Evolutionary conservation across 495 filamentous ascomycete species (phyloP).

Genomic region (Amphirosellinia nigrospora): DNA sequence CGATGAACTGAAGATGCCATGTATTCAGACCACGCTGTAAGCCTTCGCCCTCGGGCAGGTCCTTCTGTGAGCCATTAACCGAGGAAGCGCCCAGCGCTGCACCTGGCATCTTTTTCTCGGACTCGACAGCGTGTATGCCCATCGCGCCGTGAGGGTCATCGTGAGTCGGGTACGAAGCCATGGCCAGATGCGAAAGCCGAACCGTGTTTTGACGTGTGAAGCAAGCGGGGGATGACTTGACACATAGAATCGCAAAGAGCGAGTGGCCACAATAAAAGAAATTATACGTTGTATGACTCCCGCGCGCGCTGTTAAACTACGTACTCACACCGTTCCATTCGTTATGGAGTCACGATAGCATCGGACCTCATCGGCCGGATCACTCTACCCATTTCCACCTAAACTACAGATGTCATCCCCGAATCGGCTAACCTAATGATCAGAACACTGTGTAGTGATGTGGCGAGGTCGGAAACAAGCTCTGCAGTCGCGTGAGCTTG

Average conservation of each 20-base stretch:
- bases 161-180: slow-evolving; percentile 5
- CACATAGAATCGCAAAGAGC: slow-evolving; percentile 13
- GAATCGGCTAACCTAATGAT: too few species aligned
- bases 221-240: neutral
- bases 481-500: neutral
- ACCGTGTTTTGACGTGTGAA: neutral
- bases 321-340: neutral
- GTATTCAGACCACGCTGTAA: slow-evolving; percentile 45
- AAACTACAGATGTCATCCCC: neutral
- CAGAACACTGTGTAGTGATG: slow-evolving; percentile 6
- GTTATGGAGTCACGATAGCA: slow-evolving; percentile 1
- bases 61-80: slow-evolving; percentile 31
- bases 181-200: neutral
- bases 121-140: slow-evolving; percentile 12
- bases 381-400: slow-evolving; percentile 6
- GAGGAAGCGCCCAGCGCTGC: slow-evolving; percentile 23
- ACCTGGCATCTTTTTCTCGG: slow-evolving; percentile 20
- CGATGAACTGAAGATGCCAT: slow-evolving; percentile 68
- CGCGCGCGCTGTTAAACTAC: neutral
- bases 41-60: slow-evolving; percentile 35
- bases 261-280: slow-evolving; percentile 8
- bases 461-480: slow-evolving; percentile 9
- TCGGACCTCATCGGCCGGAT: slow-evolving; percentile 7
- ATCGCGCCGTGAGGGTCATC: neutral
- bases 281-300: neutral